Conservation (phyloP, 2,329 filamentous ascomycete genomes). For the Ascochyta viciae-villosae region DNA sequence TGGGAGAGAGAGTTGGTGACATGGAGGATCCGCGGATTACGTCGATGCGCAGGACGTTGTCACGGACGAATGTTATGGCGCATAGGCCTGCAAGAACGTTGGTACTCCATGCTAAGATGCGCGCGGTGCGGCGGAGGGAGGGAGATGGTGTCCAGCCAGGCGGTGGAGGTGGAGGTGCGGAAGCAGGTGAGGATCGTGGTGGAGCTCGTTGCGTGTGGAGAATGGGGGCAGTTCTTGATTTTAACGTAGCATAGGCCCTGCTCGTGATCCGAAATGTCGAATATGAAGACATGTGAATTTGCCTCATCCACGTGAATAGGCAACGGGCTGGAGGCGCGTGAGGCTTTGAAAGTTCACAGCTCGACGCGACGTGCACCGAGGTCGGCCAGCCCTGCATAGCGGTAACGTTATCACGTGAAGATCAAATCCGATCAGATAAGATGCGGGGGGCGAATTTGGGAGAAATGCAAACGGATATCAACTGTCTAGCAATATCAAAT, state of each 20-base stretch:
- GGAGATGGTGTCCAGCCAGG: slow-evolving; percentile 15
- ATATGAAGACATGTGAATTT: not conserved
- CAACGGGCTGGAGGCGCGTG: not conserved
- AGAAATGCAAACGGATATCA: slow-evolving; percentile 19
- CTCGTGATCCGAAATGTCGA: not conserved
- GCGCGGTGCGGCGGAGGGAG: slow-evolving; percentile 15
- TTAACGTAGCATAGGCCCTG: slow-evolving; percentile 9
- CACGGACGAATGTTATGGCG: slow-evolving; percentile 46
- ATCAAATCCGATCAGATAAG: slow-evolving; percentile 21
- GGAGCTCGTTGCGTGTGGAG: slow-evolving; percentile 4
- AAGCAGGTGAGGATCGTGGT: slow-evolving; percentile 1
- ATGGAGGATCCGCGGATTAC: slow-evolving; percentile 53
- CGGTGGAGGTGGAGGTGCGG: slow-evolving; percentile 6
- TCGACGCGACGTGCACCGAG: slow-evolving; percentile 19
- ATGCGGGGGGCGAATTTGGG: slow-evolving; percentile 17
- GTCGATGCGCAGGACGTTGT: slow-evolving; percentile 49
- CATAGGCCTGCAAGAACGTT: slow-evolving; percentile 24
- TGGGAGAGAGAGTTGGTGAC: slow-evolving; percentile 55
- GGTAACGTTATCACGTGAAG: slow-evolving; percentile 17
- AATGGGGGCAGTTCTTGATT: not conserved
- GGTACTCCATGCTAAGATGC: slow-evolving; percentile 20
- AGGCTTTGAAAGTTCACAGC: slow-evolving; percentile 6
- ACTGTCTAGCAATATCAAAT: slow-evolving; percentile 33
- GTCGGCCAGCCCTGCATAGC: slow-evolving; percentile 1
- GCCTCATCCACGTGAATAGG: not conserved